Evolutionary conservation across 2,329 filamentous ascomycete species (phyloP).

Genomic region (Pseudogymnoascus sp.): DNA sequence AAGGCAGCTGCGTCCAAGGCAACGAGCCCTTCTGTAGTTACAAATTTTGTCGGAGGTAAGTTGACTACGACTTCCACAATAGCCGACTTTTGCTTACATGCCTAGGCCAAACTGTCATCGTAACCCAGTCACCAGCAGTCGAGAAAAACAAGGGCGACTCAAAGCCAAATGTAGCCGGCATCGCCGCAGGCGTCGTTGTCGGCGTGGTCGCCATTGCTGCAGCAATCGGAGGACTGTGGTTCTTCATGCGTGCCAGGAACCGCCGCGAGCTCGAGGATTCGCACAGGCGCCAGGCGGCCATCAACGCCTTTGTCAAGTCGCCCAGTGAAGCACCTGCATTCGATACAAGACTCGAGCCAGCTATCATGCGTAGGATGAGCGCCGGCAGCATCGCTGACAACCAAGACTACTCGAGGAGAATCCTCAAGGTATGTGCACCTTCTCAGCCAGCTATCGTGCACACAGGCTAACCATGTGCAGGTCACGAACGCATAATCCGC

Average conservation of each 20-base stretch:
- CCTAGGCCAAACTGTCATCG: not conserved
- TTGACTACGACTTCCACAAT: not conserved
- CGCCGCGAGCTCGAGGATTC: slow-evolving; percentile 76
- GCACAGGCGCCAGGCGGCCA: slow-evolving; percentile 70
- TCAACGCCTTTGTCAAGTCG: slow-evolving; percentile 67
- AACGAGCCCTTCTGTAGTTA: not conserved
- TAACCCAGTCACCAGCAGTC: not conserved
- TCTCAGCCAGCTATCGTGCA: slow-evolving; percentile 14
- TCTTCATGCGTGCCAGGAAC: slow-evolving; percentile 67
- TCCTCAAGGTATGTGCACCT: slow-evolving; percentile 67
- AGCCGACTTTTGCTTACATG: not conserved
- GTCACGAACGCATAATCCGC: slow-evolving; percentile 8
- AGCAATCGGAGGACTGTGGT: slow-evolving; percentile 59
- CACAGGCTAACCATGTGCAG: not conserved
- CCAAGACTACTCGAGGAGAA: slow-evolving; percentile 91
- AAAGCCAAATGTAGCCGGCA: slow-evolving; percentile 67
- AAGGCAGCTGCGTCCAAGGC: not conserved
- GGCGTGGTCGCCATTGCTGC: slow-evolving; percentile 64
- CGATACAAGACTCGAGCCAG: slow-evolving; percentile 79
- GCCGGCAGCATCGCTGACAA: slow-evolving; percentile 96
- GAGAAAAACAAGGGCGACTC: not conserved
- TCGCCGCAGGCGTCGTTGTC: slow-evolving; percentile 81
- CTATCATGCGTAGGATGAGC: slow-evolving; percentile 75
- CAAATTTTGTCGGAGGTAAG: not conserved
- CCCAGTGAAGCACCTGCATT: slow-evolving; percentile 61